Base-by-base conservation (phyloP, 495 filamentous ascomycete species). In the Cercophora sp. region DNA sequence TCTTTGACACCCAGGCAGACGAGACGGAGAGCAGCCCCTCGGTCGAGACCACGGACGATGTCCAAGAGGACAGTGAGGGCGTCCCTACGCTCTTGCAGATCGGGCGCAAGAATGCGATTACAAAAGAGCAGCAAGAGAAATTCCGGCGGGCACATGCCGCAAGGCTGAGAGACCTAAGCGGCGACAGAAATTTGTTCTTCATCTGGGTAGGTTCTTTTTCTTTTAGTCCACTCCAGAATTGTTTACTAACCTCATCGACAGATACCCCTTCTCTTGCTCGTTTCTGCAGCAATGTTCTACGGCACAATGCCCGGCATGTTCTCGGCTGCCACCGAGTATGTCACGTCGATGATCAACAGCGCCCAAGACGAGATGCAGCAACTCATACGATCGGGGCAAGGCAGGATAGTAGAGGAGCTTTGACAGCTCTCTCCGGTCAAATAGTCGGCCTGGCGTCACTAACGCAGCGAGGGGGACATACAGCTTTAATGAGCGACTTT, bases 181-280 rank as follows among this genome's bases (percentile, higher is more conserved):
- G 79, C 55, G 89, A 94, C 64, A 77, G 85, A 58, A 90, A 89
- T 64, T 74, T 94, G 35, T 92, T 86, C 70, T 86, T 91, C 65
- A 75, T 94, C 63, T 94, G 89, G 89, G 88, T 91, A 80, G 61
- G 70, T 63, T 3, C 8, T 13, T 23, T 44, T 45, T 56, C 5
- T 37, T 45, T 29, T 54, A 8, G 8, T 29, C n/a, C 2, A 22
- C 24, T n/a, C 6, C 0, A 16, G n/a, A n/a, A n/a, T n/a, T n/a
- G 16, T 4, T 10, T 27, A 20, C 47, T 49, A 49, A 49, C 49
- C 70, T 68, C 69, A 68, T 53, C 58, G 61, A 9, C 23, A 82
- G 79, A 79, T 82, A 60, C 79, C 79, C 11, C 51, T 73, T 8
- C 75, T 88, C 11, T 16, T 41, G 15, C 19, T 31, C 8, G 48